These are phyloP conservation scores for Penicillium dipodomyicola DNA, from an alignment of 495 filamentous ascomycete genomes.

Conservation along the genomic window DNA sequence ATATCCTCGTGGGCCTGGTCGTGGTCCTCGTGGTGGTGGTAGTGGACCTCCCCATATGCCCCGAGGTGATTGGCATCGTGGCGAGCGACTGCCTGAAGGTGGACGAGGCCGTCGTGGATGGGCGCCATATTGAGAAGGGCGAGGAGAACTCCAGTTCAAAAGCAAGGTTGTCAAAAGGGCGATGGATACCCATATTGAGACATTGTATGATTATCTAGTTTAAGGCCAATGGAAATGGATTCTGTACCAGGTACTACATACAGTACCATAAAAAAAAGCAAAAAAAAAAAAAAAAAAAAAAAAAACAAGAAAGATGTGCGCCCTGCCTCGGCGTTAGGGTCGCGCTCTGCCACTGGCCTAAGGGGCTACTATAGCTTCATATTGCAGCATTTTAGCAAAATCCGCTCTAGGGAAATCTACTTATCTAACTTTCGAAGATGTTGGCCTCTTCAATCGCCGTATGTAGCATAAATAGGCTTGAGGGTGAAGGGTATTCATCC, in stretches of 20 bases:
- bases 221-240: slow-evolving; percentile 11
- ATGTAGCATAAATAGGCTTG: not conserved
- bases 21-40: slow-evolving; percentile 33
- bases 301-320: not conserved
- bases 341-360: not conserved
- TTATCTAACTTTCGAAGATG: not conserved
- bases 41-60: slow-evolving; percentile 29
- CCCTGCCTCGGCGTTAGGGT: not conserved
- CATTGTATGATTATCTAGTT: slow-evolving; percentile 21
- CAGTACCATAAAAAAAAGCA: not conserved
- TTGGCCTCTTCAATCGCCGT: not conserved
- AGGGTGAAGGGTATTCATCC: not conserved
- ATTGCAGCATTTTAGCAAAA: not conserved
- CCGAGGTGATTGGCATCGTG: slow-evolving; percentile 45
- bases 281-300: not conserved
- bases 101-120: slow-evolving; percentile 41
- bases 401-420: not conserved
- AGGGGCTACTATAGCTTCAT: not conserved
- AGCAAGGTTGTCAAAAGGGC: slow-evolving; percentile 1
- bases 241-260: slow-evolving; percentile 1
- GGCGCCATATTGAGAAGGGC: slow-evolving; percentile 38
- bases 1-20: slow-evolving; percentile 33
- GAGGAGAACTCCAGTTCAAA: not conserved
- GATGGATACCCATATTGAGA: slow-evolving; percentile 13
- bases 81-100: slow-evolving; percentile 43